Conservation (phyloP, 1,284 basidiomycete species). For the Pseudozyma pruni region DNA sequence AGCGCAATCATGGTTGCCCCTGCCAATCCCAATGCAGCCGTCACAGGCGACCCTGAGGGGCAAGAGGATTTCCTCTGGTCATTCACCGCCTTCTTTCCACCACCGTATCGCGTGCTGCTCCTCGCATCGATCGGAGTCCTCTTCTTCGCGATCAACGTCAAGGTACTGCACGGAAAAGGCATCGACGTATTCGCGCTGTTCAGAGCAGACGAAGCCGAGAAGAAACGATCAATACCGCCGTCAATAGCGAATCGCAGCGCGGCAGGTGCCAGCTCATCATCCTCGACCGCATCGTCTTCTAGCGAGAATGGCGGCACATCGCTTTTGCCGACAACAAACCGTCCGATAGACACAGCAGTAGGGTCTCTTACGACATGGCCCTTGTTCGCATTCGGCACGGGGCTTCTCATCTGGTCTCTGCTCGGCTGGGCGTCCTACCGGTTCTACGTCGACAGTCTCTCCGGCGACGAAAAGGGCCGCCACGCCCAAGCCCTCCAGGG, state of each 20-base stretch:
- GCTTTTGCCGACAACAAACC: slow-evolving; percentile 11
- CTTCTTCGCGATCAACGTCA: slow-evolving; percentile 54
- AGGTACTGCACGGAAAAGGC: slow-evolving; percentile 47
- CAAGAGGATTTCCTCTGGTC: slow-evolving; percentile 29
- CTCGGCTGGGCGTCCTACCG: slow-evolving; percentile 61
- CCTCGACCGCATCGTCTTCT: slow-evolving; percentile 1
- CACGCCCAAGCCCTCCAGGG: slow-evolving; percentile 62
- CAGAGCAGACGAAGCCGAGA: slow-evolving; percentile 22
- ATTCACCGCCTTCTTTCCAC: slow-evolving; percentile 62
- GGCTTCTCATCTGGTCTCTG: slow-evolving; percentile 48
- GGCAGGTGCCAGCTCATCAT: slow-evolving; percentile 15
- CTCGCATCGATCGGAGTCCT: slow-evolving; percentile 58
- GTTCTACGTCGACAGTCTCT: slow-evolving; percentile 46
- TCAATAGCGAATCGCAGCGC: slow-evolving; percentile 9
- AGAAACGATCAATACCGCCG: slow-evolving; percentile 10
- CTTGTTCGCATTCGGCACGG: slow-evolving; percentile 34
- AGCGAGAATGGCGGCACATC: slow-evolving; percentile 11
- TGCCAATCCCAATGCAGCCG: slow-evolving; percentile 13
- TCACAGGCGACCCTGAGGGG: slow-evolving; percentile 12
- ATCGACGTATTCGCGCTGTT: slow-evolving; percentile 53
- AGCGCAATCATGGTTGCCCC: slow-evolving; percentile 22
- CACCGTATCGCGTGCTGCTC: slow-evolving; percentile 63
- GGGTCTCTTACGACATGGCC: slow-evolving; percentile 9
- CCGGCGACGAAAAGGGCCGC: slow-evolving; percentile 50
- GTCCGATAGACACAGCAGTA: neutral